Base-by-base conservation (phyloP, 1,139 yeast species). In the Nakaseomyces sp. region DNA sequence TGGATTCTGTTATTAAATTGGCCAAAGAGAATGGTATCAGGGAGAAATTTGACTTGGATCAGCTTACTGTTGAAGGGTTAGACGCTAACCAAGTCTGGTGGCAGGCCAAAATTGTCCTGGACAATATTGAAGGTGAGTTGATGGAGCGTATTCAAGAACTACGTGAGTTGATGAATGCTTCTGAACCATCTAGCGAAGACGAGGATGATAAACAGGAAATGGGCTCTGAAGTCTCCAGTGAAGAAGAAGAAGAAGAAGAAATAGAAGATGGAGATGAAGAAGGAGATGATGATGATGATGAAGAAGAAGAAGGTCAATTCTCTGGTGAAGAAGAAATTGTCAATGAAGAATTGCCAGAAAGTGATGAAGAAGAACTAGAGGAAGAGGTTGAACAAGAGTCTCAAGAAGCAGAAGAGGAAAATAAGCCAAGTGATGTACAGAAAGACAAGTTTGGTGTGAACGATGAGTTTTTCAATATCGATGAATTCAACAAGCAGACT, bases 71-170 rank as follows among this genome's bases (percentile, higher is more conserved):
- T 20, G 94, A 87, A 44, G 97, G 96, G 1, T 70, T 91, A 46
- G 96, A 86, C 61, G 81, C 95, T 13, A 77, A 83, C 36, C 97
- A 91, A 61, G 89, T 91, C 0, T 91, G 89, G 86, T 95, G 94
- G 44, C 97, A 91, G 63, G 81, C 87, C 3, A 86, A 83, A 63
- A 74, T 91, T 69, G 81, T 91, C 24, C 70, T 87, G 38, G 91
- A 83, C 47, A 80, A 79, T 4, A 79, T 79, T 19, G 76, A 77
- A 37, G 84, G 77, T 39, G 70, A 71, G 45, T 66, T 84, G 43
- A 56, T 80, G 53, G 72, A 68, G 8, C 67, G 67, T 45, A 69
- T 79, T 30, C 73, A 75, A 2, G 65, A 61, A 13, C 57, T 74
- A 44, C 69, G 66, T 61, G 62, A 54, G 56, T 43, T 53, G 43